Conservation (phyloP, 1,139 yeast genomes). For the Pichia sp. region DNA sequence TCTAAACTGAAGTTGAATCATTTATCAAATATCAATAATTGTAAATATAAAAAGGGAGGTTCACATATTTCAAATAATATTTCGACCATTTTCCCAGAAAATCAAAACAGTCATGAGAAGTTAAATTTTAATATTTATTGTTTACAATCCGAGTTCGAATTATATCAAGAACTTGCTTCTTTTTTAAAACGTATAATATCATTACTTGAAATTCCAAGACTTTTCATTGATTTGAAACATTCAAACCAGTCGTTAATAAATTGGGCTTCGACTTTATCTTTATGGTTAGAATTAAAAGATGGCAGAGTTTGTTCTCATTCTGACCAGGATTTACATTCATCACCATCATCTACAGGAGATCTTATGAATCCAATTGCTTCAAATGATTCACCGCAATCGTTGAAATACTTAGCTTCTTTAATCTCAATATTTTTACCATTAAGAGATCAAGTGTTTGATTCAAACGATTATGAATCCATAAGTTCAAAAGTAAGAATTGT, state of each 20-base stretch:
- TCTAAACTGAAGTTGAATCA: slow-evolving; percentile 31
- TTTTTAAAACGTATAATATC: slow-evolving; percentile 37
- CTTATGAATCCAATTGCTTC: neutral
- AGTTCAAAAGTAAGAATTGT: slow-evolving; percentile 37
- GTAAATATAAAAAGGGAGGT: neutral
- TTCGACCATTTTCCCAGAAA: neutral
- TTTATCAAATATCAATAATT: slow-evolving; percentile 1
- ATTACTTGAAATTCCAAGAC: slow-evolving; percentile 41
- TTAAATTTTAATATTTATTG: slow-evolving; percentile 31
- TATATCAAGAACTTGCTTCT: slow-evolving; percentile 33
- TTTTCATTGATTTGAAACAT: slow-evolving; percentile 30
- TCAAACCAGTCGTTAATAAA: slow-evolving; percentile 33
- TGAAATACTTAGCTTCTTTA: slow-evolving; percentile 40
- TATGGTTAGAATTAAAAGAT: slow-evolving; percentile 53
- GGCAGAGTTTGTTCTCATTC: slow-evolving; percentile 27
- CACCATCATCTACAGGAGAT: neutral
- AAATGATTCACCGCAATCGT: slow-evolving; percentile 7
- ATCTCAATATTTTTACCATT: slow-evolving; percentile 40
- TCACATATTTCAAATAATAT: neutral
- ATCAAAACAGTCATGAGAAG: slow-evolving; percentile 6
- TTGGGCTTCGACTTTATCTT: slow-evolving; percentile 48
- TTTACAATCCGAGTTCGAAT: slow-evolving; percentile 40
- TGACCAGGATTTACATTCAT: neutral
- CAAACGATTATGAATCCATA: slow-evolving; percentile 30
- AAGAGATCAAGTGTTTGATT: slow-evolving; percentile 32